A percentile compares a stretch with the other conserved stretches of the same genome.
Conservation (phyloP, 2,329 filamentous ascomycete genomes). For the Epichloe festucae region DNA sequence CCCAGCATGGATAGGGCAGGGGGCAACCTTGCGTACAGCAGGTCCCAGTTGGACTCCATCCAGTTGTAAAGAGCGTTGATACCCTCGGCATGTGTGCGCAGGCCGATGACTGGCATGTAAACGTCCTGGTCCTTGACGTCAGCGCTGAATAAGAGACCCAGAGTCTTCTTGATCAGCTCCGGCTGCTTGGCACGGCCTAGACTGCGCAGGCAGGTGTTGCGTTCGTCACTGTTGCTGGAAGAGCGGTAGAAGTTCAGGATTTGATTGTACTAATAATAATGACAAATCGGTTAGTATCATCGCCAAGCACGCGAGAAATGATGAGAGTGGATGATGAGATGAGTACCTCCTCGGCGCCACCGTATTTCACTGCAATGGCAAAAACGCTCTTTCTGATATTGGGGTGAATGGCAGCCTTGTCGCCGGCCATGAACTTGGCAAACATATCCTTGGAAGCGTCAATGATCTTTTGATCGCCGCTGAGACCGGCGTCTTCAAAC, state of each 20-base stretch:
- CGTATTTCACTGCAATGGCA: slow-evolving; percentile 69
- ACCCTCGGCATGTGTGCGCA: slow-evolving; percentile 65
- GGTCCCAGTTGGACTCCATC: slow-evolving; percentile 83
- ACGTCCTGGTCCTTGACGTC: slow-evolving; percentile 92
- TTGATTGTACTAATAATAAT: slow-evolving; percentile 49
- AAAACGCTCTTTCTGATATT: slow-evolving; percentile 85
- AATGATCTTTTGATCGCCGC: slow-evolving; percentile 67
- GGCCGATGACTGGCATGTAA: slow-evolving; percentile 71
- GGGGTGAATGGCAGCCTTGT: slow-evolving; percentile 72
- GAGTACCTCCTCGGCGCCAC: slow-evolving; percentile 65
- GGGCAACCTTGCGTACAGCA: slow-evolving; percentile 65
- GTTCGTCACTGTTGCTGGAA: slow-evolving; percentile 63
- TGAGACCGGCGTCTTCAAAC: slow-evolving; percentile 71
- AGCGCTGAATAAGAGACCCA: slow-evolving; percentile 60
- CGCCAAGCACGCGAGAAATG: neutral
- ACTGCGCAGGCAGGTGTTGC: slow-evolving; percentile 76
- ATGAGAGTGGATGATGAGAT: neutral
- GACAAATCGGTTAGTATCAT: neutral
- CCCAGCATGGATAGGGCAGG: slow-evolving; percentile 80
- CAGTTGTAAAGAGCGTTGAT: slow-evolving; percentile 71
- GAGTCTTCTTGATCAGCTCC: slow-evolving; percentile 67
- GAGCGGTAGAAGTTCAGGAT: slow-evolving; percentile 63
- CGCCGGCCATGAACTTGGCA: slow-evolving; percentile 65
- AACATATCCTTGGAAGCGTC: slow-evolving; percentile 84
- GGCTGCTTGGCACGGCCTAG: slow-evolving; percentile 69